Evolutionary conservation across 2,329 filamentous ascomycete genomes (phyloP), one percentile per base, ranked within the genome.

Genomic region (Clonostachys rosea): DNA sequence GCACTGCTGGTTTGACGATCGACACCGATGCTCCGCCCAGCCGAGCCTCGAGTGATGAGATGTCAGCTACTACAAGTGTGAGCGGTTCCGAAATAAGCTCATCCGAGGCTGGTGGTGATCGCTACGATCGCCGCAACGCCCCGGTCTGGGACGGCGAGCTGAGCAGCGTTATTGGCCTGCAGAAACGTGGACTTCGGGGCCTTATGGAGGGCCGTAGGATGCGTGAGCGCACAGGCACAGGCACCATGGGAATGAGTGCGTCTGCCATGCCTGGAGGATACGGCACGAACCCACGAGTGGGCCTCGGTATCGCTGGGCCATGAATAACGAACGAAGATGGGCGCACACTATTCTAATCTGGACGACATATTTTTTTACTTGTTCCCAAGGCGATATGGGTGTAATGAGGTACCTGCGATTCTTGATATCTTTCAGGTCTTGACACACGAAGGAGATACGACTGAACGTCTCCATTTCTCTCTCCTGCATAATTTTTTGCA

Each of bases 131-230:
- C 9, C 42, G 41, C 6, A 45, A 36, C 18, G 67, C 66, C 53
- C 68, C 65, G 50, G 60, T 92, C 1, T 99, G 94, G 92, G 73
- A 79, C 58, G 84, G 86, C 49, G 81, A 95, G 70, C 66, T 92
- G 34, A 91, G 88, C 69, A 89, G 89, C 43, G 92, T 97, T 4
- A 95, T 99, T 55, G 94, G 94, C 0, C 64, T 99, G 53, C 94
- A 99, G 73, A 99, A 99, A 73, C 79, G 94, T 46, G 94, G 94
- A 0, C 66, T 99, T 35, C 78, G 92, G 49, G 94, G 94, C 0
- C 66, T 99, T 55, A 97, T 99, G 94, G 94, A 97, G 66, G 92
- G 92, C 5, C 75, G 92, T 41, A 78, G 92, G 50, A 84, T 96
- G 73, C 76, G 91, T 41, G 90, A 95, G 64, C 75, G 89, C 53